These are phyloP conservation scores for Aspergillus sp. DNA, from an alignment of 2,329 filamentous ascomycete species.

Conservation along the genomic window DNA sequence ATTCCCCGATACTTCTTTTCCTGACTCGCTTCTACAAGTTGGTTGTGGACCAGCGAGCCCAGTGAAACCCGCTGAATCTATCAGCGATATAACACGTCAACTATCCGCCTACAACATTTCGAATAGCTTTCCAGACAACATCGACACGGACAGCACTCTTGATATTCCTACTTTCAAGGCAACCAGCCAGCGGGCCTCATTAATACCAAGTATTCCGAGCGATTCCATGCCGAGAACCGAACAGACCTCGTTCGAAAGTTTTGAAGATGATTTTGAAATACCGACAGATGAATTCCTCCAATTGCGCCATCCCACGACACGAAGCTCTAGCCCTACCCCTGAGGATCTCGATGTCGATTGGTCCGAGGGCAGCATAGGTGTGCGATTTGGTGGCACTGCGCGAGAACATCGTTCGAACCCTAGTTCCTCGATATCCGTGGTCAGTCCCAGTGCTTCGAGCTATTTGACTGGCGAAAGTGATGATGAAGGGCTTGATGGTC, in stretches of 20 bases:
- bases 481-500: slow-evolving; percentile 88
- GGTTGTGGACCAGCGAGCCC: slow-evolving; percentile 53
- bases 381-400: slow-evolving; percentile 83
- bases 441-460: slow-evolving; percentile 92
- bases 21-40: slow-evolving; percentile 70
- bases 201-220: slow-evolving; percentile 56
- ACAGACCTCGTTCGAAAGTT: slow-evolving; percentile 62
- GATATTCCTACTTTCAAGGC: slow-evolving; percentile 71
- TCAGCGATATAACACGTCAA: slow-evolving; percentile 45
- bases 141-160: slow-evolving; percentile 65
- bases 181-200: slow-evolving; percentile 60
- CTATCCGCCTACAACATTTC: slow-evolving; percentile 62
- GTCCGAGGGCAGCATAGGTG: slow-evolving; percentile 91
- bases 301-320: slow-evolving; percentile 66
- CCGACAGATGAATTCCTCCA: slow-evolving; percentile 69
- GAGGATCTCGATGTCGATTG: slow-evolving; percentile 85
- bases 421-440: slow-evolving; percentile 83
- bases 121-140: slow-evolving; percentile 66
- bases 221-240: slow-evolving; percentile 56
- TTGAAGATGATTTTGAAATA: slow-evolving; percentile 74
- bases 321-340: slow-evolving; percentile 62
- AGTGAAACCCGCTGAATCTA: slow-evolving; percentile 37
- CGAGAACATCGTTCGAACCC: slow-evolving; percentile 78
- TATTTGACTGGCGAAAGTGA: slow-evolving; percentile 91
- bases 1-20: slow-evolving; percentile 64